phyloP scores from a whole-genome alignment of 148 eudicot species.

The Bassia scoparia region DNA sequence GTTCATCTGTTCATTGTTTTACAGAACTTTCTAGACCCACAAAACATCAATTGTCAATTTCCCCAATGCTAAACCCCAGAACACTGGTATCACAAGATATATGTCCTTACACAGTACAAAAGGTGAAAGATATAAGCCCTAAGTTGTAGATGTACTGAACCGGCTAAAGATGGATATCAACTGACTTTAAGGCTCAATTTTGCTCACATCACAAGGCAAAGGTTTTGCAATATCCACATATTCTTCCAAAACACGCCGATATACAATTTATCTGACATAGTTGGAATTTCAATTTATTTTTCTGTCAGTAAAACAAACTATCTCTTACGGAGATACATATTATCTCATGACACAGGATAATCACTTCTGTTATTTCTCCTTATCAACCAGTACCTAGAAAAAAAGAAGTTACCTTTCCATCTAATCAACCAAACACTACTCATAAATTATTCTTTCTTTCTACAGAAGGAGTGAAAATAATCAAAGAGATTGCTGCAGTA shows the following conservation, averaged over 20 bases:
- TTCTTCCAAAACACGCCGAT: too few species aligned
- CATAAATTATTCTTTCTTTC: neutral
- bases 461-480: conserved; percentile 52
- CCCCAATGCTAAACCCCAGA: conserved; percentile 56
- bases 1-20: conserved; percentile 10
- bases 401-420: neutral
- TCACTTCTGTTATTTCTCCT: neutral
- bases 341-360: neutral
- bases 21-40: conserved; percentile 61
- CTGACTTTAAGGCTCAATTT: conserved; percentile 60
- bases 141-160: conserved; percentile 53
- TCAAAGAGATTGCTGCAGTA: conserved; percentile 63
- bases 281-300: too few species aligned
- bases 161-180: conserved; percentile 68
- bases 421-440: neutral
- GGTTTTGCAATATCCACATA: too few species aligned
- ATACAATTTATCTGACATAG: too few species aligned
- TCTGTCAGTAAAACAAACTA: too few species aligned
- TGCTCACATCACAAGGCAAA: conserved; percentile 54
- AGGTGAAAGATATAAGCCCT: conserved; percentile 44
- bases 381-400: neutral
- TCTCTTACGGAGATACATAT: too few species aligned
- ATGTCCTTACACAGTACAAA: conserved; percentile 39
- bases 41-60: conserved; percentile 60
- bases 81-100: conserved; percentile 32